Conservation (phyloP, 1,139 yeast genomes). For the Saccharomycopsis hybrid region DNA sequence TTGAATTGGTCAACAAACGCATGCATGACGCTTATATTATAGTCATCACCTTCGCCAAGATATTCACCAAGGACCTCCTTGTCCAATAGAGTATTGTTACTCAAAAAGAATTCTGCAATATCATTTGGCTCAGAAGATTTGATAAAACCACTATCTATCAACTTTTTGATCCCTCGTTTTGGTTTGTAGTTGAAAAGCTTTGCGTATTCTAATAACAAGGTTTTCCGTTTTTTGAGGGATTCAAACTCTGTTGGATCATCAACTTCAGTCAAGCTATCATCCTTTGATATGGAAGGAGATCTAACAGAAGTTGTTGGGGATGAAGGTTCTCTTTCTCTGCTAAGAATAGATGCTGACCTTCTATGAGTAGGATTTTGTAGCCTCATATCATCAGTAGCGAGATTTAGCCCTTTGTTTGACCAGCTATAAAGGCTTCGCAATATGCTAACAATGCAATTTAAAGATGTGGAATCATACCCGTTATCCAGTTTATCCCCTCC, state of each 20-base stretch:
- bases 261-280: conserved; percentile 18
- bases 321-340: conserved; percentile 11
- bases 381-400: conserved; percentile 3
- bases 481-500: conserved; percentile 52
- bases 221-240: conserved; percentile 74
- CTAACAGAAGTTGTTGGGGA: conserved; percentile 23
- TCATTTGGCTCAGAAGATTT: conserved; percentile 51
- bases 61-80: conserved; percentile 85
- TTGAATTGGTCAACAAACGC: conserved; percentile 88
- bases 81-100: conserved; percentile 59
- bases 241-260: conserved; percentile 89
- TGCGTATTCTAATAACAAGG: conserved; percentile 71
- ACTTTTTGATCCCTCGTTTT: conserved; percentile 62
- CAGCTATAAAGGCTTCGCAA: conserved; percentile 76
- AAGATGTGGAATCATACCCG: conserved; percentile 66
- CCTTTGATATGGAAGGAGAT: conserved; percentile 11
- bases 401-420: conserved; percentile 56
- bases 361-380: background rate
- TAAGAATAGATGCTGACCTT: conserved; percentile 13
- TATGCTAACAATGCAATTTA: conserved; percentile 76
- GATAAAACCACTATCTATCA: conserved; percentile 61
- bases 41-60: conserved; percentile 83
- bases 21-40: conserved; percentile 80
- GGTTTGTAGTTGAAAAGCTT: conserved; percentile 81
- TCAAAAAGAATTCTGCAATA: conserved; percentile 69